These are phyloP conservation scores for Stenocarpella maydis DNA, from an alignment of 2,329 filamentous ascomycete species.

Conservation along the genomic window DNA sequence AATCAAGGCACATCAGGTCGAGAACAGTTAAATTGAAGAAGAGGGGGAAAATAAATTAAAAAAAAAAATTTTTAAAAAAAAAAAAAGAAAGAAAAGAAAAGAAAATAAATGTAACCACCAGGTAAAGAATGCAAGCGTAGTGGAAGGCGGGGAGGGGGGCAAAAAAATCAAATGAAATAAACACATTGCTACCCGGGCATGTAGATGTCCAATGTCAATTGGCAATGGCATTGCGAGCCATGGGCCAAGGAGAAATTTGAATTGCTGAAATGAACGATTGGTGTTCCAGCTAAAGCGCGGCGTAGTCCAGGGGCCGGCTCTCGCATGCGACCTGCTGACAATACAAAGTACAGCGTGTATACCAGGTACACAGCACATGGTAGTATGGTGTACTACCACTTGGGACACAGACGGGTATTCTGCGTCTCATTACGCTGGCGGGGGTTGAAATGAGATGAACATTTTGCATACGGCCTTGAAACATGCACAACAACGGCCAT, in stretches of 20 bases:
- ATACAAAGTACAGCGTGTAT: no score
- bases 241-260: conserved; percentile 9
- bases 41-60: not conserved
- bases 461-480: conserved; percentile 18
- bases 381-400: no score
- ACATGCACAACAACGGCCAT: conserved; percentile 17
- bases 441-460: conserved; percentile 27
- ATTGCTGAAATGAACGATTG: conserved; percentile 12
- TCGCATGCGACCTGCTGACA: no score
- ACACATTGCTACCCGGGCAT: not conserved
- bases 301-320: not conserved
- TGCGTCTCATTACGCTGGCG: conserved; percentile 27
- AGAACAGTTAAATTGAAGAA: conserved; percentile 18
- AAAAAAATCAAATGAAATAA: not conserved
- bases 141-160: not conserved
- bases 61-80: no score
- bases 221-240: conserved; percentile 4
- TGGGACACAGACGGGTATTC: conserved; percentile 12
- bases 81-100: no score
- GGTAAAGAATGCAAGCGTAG: conserved; percentile 3
- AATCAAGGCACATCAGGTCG: conserved; percentile 26
- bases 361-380: no score
- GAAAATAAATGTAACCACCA: conserved; percentile 9
- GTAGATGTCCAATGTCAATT: not conserved
- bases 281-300: no score